phyloP scores from a whole-genome alignment of 208 protist species.

The Wallacemonas sp. region DNA sequence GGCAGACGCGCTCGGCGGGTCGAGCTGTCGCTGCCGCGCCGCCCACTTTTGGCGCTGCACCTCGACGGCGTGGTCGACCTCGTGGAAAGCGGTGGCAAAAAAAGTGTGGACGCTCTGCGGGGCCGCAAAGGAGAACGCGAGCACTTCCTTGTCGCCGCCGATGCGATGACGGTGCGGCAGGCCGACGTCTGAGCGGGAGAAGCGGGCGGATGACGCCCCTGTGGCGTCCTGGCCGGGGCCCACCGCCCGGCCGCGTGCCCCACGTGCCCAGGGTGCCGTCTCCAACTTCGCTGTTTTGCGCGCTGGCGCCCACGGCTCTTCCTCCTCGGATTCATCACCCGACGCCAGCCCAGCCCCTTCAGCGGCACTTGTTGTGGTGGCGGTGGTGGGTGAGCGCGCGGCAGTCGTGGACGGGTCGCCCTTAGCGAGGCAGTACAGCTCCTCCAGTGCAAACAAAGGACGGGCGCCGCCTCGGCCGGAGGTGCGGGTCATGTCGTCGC shows the following conservation, averaged over 20 bases:
- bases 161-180: background rate
- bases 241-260: background rate
- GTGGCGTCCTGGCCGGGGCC: background rate
- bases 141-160: constrained; percentile 13
- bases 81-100: constrained; percentile 44
- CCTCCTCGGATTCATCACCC: background rate
- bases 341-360: background rate
- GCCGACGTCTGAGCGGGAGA: background rate
- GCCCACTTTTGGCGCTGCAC: background rate
- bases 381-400: background rate
- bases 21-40: background rate
- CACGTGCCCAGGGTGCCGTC: constrained; percentile 2
- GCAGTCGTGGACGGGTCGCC: too few relatives aligned
- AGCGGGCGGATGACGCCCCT: background rate
- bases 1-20: background rate
- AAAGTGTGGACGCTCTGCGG: constrained; percentile 41
- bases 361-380: background rate
- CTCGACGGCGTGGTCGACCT: constrained; percentile 31
- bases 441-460: constrained; percentile 23
- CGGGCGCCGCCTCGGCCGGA: background rate
- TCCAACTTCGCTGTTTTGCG: constrained; percentile 13
- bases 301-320: constrained; percentile 3
- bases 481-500: too few relatives aligned
- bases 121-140: constrained; percentile 24
- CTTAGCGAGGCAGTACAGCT: constrained; percentile 37